Evolutionary conservation across 2,329 filamentous ascomycete species (phyloP), one percentile per base, ranked within the genome.

Genomic region (Colletotrichum camelliae): DNA sequence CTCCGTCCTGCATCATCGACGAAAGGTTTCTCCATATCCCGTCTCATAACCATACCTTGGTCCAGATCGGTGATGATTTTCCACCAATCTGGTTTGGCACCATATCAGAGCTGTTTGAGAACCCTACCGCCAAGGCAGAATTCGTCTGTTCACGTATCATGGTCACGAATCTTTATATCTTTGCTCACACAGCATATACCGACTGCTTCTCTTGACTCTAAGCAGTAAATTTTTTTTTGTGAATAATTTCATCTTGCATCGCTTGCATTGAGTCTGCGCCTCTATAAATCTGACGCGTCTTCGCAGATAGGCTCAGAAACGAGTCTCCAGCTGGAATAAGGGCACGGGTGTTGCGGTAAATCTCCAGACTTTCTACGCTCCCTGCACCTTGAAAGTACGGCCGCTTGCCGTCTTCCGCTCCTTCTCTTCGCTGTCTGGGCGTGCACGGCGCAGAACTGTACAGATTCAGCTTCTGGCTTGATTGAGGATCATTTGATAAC

Each of bases 381-480:
- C 86, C 81, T 89, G 85, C 76, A 88, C 86, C 85, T 89, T 93
- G 91, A 99, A 99, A 58, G 96, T 98, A 81, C 97, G 92, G 78
- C 97, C 97, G 84, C 95, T 98, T 62, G 97, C 97, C 73, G 97
- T 99, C 92, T 99, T 99, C 82, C 95, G 93, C 87, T 99, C 97
- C 88, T 96, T 96, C 86, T 98, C 97, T 86, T 98, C 96, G 81
- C 94, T 96, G 84, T 99, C 97, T 58, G 97, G 97, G 81, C 97
- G 92, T 76, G 97, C 97, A 87, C 97, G 93, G 84, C 97, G 96
- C 79, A 99, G 91, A n/a, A 99, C 96, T 98, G 81, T 33, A 31
- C 33, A 33, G 35, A 52, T 12, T 15, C 16, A 65, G 62, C 52
- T 13, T 12, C 48, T 10, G 21, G 13, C 35, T 18, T 18, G 8